phyloP scores from a whole-genome alignment of 2,329 filamentous ascomycete species.

The Colletotrichum costaricense region DNA sequence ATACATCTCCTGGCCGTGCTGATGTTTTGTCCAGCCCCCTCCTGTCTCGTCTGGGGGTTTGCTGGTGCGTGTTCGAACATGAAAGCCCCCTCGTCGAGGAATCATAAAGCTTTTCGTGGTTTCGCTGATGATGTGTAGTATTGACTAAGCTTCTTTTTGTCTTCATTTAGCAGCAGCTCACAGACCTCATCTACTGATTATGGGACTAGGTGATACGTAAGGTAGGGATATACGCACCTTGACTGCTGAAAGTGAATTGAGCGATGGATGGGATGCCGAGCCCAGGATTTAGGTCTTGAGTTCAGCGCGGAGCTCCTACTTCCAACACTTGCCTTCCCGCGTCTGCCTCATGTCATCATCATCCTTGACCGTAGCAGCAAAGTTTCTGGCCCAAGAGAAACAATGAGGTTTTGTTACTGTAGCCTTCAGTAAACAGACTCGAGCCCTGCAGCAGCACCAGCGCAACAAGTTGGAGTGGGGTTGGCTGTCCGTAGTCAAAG shows the following conservation, averaged over 20 bases:
- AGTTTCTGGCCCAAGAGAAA: not conserved
- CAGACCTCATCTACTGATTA: not conserved
- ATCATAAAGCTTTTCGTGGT: not conserved
- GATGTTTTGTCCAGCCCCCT: not conserved
- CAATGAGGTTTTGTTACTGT: not conserved
- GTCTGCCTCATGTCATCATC: not conserved
- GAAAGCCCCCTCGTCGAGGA: not conserved
- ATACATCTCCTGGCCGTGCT: not conserved
- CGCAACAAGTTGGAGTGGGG: not conserved
- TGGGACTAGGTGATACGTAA: not conserved
- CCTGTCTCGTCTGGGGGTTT: not conserved
- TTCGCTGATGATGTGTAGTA: too few species aligned
- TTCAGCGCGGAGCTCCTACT: not conserved
- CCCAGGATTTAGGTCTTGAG: not conserved
- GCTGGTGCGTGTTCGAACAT: not conserved
- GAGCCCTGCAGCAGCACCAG: conserved; percentile 1
- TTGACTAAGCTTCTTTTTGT: not conserved
- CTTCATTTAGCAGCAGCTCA: not conserved
- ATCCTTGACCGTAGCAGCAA: not conserved
- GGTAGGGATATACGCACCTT: not conserved
- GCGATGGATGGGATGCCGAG: not conserved
- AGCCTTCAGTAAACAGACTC: not conserved
- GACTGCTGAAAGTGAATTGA: not conserved
- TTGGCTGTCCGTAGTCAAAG: not conserved
- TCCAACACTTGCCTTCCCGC: not conserved